Evolutionary conservation across 176 grass and related monocot species (phyloP).

Genomic region (Oryza rufipogon): DNA sequence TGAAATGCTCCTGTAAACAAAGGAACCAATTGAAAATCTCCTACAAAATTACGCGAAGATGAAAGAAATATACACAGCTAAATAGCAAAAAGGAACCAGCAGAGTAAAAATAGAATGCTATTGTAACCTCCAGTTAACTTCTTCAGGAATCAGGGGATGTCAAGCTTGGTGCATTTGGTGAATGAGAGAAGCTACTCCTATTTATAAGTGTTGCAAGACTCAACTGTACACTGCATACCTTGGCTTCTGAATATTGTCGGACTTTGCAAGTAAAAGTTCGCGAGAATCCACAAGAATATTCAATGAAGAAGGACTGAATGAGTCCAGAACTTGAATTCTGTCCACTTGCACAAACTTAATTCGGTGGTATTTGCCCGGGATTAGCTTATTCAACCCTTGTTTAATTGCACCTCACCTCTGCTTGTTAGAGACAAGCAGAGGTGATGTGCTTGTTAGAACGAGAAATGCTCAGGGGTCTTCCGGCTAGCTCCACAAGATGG

Average conservation of each 20-base stretch:
- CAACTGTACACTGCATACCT: neutral
- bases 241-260: neutral
- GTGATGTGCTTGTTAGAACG: too few species aligned
- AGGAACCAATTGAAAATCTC: neutral
- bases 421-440: neutral
- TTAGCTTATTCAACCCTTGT: neutral
- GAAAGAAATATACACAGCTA: neutral
- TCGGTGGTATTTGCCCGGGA: neutral
- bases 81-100: neutral
- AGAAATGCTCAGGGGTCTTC: too few species aligned
- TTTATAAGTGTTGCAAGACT: slow-evolving; percentile 9
- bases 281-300: slow-evolving; percentile 24
- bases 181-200: neutral
- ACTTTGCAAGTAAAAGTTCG: slow-evolving; percentile 8
- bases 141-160: neutral
- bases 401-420: neutral
- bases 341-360: slow-evolving; percentile 11
- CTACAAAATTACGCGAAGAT: neutral
- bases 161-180: neutral
- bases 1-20: neutral
- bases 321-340: slow-evolving; percentile 18
- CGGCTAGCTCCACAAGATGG: too few species aligned
- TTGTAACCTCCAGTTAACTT: neutral
- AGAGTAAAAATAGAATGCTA: neutral
- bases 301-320: slow-evolving; percentile 13